phyloP scores from a whole-genome alignment of 345 rosid genomes.

The Physaria fendleri region DNA sequence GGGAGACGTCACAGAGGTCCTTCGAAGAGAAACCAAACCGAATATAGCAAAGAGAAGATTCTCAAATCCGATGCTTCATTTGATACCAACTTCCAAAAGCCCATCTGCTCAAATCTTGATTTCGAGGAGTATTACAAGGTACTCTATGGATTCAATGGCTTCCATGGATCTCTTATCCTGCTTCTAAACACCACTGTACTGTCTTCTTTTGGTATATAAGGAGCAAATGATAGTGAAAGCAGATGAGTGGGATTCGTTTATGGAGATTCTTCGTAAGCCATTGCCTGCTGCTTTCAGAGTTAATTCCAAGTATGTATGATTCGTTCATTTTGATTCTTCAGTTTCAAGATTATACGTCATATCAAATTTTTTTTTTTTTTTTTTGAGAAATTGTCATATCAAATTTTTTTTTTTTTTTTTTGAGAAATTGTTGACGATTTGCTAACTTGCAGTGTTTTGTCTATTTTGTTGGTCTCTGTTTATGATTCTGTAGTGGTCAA shows the following conservation, averaged over 20 bases:
- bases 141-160: background rate
- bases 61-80: slow-evolving; percentile 42
- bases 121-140: slow-evolving; percentile 94
- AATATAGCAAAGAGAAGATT: slow-evolving; percentile 55
- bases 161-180: background rate
- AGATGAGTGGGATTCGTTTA: slow-evolving; percentile 79
- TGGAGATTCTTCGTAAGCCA: slow-evolving; percentile 67
- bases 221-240: slow-evolving; percentile 69
- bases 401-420: no score
- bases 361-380: no score
- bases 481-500: slow-evolving; percentile 61
- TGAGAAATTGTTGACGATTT: background rate
- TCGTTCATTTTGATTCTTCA: background rate
- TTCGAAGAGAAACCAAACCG: slow-evolving; percentile 57
- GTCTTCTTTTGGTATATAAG: slow-evolving; percentile 28
- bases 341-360: no score
- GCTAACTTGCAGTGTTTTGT: background rate
- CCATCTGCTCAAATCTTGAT: slow-evolving; percentile 52
- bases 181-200: background rate
- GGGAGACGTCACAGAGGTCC: slow-evolving; percentile 56
- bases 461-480: background rate
- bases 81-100: slow-evolving; percentile 29
- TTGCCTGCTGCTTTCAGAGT: slow-evolving; percentile 97
- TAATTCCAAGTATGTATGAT: slow-evolving; percentile 64
- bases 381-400: no score